Percentiles rank a stretch among this genome's conserved stretches.
phyloP scores from a whole-genome alignment of 192 early-diverging fungal genomes.

The Rhizophlyctis rosea region DNA sequence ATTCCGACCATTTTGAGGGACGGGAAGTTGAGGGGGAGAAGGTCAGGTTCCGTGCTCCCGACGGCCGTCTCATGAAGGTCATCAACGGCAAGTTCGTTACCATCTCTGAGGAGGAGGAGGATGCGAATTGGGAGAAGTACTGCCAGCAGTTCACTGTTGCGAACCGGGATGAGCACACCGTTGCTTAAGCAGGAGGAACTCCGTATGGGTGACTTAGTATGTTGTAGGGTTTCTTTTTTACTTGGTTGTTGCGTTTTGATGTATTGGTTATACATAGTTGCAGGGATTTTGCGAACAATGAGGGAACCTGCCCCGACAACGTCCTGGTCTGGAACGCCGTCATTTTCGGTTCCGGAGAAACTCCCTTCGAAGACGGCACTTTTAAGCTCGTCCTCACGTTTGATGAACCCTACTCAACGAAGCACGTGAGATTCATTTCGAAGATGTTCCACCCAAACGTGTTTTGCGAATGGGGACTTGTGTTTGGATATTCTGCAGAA shows the following conservation, averaged over 20 bases:
- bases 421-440: slow-evolving; percentile 88
- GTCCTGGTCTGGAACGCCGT: slow-evolving; percentile 99
- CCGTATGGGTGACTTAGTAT: too few relatives aligned
- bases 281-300: too few relatives aligned
- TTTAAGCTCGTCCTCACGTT: slow-evolving; percentile 93
- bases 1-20: slow-evolving; percentile 62
- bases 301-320: slow-evolving; percentile 94
- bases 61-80: slow-evolving; percentile 46
- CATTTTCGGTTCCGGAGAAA: slow-evolving; percentile 92
- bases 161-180: too few relatives aligned
- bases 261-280: too few relatives aligned
- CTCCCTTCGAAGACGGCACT: slow-evolving; percentile 95
- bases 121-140: slow-evolving; percentile 49
- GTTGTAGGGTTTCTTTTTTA: too few relatives aligned
- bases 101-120: slow-evolving; percentile 44
- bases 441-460: slow-evolving; percentile 98
- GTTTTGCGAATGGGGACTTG: slow-evolving; percentile 92
- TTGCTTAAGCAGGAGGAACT: too few relatives aligned
- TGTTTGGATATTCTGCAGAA: slow-evolving; percentile 98
- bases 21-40: slow-evolving; percentile 63
- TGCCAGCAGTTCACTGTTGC: too few relatives aligned
- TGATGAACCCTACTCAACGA: slow-evolving; percentile 98
- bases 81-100: slow-evolving; percentile 25
- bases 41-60: slow-evolving; percentile 47
- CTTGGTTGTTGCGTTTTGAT: too few relatives aligned